Base-by-base conservation (phyloP, 2,329 filamentous ascomycete genomes). In the Neopestalotiopsis clavispora region DNA sequence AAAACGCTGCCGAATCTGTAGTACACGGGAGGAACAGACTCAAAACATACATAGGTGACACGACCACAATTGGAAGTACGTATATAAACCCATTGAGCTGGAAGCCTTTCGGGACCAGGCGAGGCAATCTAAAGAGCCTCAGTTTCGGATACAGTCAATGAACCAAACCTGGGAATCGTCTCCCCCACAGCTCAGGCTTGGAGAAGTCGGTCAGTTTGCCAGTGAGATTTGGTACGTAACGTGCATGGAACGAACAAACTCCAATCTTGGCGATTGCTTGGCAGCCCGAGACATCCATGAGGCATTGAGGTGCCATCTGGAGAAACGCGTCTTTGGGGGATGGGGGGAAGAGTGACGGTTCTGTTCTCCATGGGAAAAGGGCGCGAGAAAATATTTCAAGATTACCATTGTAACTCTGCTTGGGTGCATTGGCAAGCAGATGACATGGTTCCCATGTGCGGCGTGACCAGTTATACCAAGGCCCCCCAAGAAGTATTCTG, bases 201-300 rank as follows among this genome's bases (percentile, higher is more conserved):
- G 23, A 30, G 57, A 34, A 59, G 28, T 59, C 23, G 57, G 23
- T 34, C 57, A 59, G 57, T 49, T 52, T 59, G 28, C 23, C 20
- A 59, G 13, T 34, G 28, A 59, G 20, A 52, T n/a, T 20, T 17
- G 17, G 45, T 52, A 59, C 2, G 23, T 34, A 30, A 59, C 2
- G 23, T 34, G 13, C 30, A 59, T 59, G 20, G 56, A 28, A 59
- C 12, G 23, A 32, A 59, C 57, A 59, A 59, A 30, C 57, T 34
- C 57, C 57, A 59, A 59, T 59, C 30, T 59, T 59, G 57, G 57
- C 57, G 23, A 59, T 30, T 30, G 20, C 57, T 34, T 59, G 30
- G 57, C 45, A 23, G 20, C 17, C 45, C 45, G 45, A 52, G 45
- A 52, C 45, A 52, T 52, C 45, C 45, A 52, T 52, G 45, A 49